phyloP scores from a whole-genome alignment of 2,329 filamentous ascomycete genomes.

The Fusarium dimerum region DNA sequence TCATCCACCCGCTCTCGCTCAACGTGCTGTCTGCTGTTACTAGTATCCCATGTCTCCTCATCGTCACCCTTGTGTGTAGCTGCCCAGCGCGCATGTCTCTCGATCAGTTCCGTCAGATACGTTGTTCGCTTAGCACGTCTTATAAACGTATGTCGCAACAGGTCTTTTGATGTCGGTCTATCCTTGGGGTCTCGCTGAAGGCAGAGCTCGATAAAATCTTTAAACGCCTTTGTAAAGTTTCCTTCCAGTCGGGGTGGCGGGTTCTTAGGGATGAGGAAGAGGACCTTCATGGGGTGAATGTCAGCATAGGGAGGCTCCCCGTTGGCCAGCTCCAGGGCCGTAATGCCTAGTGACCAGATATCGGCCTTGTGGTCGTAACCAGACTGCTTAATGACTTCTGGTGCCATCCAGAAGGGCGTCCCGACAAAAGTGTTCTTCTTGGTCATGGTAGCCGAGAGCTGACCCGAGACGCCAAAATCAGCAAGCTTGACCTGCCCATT shows the following conservation, averaged over 20 bases:
- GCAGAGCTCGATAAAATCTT: conserved; percentile 82
- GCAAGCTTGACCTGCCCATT: conserved; percentile 96
- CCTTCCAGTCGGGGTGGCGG: conserved; percentile 79
- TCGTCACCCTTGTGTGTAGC: conserved; percentile 74
- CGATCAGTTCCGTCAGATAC: conserved; percentile 95
- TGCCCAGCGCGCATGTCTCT: conserved; percentile 84
- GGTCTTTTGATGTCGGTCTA: conserved; percentile 80
- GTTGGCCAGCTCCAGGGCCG: conserved; percentile 85
- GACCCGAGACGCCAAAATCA: conserved; percentile 95
- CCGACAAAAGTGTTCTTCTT: conserved; percentile 99
- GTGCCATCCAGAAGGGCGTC: conserved; percentile 99
- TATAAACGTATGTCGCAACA: conserved; percentile 89
- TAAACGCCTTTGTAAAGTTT: conserved; percentile 79
- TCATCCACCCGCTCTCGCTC: conserved; percentile 66
- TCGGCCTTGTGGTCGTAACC: conserved; percentile 98
- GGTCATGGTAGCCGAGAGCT: conserved; percentile 96
- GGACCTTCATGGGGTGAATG: conserved; percentile 97
- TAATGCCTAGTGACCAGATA: conserved; percentile 96
- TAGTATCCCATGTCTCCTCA: conserved; percentile 60
- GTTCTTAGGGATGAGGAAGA: conserved; percentile 96
- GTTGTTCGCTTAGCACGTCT: conserved; percentile 90
- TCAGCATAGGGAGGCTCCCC: conserved; percentile 94
- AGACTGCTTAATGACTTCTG: conserved; percentile 97
- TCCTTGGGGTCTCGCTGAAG: conserved; percentile 87
- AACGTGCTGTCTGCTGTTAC: conserved; percentile 51